A percentile compares a stretch with the other conserved stretches of the same genome.
Conservation (phyloP, 306 rosid genomes). For the Cicer cuneatum region DNA sequence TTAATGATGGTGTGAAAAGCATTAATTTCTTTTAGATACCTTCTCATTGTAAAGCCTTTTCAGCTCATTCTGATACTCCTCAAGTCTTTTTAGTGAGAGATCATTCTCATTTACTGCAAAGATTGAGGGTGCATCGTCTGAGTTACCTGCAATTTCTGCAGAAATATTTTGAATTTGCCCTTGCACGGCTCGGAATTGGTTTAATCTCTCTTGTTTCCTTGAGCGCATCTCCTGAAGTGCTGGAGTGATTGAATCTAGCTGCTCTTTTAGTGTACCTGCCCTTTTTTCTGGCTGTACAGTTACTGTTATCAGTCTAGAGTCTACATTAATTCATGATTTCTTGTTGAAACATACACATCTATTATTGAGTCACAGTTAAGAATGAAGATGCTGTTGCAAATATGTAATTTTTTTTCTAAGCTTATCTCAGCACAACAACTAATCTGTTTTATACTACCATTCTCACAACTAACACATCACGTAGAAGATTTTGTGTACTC, state of each 20-base stretch:
- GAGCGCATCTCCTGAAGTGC: constrained; percentile 79
- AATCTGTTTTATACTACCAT: constrained; percentile 26
- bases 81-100: constrained; percentile 85
- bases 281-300: constrained; percentile 86
- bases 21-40: constrained; percentile 57
- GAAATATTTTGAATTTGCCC: constrained; percentile 78
- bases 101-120: constrained; percentile 76
- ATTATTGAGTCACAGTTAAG: constrained; percentile 31
- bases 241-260: constrained; percentile 91
- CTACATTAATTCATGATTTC: constrained; percentile 30
- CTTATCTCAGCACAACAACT: background rate
- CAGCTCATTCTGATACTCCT: constrained; percentile 80
- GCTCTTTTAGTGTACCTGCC: constrained; percentile 87
- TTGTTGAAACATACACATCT: constrained; percentile 38
- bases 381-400: constrained; percentile 15
- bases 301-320: constrained; percentile 40
- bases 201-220: constrained; percentile 89
- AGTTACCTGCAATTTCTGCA: constrained; percentile 81
- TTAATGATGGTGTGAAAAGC: constrained; percentile 33
- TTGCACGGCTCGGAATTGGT: constrained; percentile 75
- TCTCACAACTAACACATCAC: constrained; percentile 6
- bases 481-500: background rate
- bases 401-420: constrained; percentile 14
- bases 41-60: constrained; percentile 78
- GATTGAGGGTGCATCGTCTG: constrained; percentile 53